phyloP scores from a whole-genome alignment of 2,329 filamentous ascomycete species.

The Xylogone sp. region DNA sequence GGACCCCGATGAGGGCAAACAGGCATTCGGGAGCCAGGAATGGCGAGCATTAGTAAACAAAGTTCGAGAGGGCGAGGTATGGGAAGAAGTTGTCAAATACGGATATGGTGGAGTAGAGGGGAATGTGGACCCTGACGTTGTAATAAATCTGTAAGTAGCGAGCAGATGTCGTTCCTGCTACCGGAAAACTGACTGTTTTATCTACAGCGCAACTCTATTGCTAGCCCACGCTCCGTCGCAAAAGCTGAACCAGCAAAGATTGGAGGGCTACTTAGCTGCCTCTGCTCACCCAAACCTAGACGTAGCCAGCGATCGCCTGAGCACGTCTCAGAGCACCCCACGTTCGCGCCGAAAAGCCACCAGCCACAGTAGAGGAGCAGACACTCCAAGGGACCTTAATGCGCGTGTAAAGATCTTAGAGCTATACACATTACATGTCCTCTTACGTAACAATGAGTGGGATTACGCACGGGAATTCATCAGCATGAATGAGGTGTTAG shows the following conservation, averaged over 20 bases:
- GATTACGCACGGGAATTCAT: slow-evolving; percentile 93
- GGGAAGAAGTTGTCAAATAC: slow-evolving; percentile 85
- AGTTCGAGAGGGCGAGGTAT: slow-evolving; percentile 85
- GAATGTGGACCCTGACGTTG: slow-evolving; percentile 90
- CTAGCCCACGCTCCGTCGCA: slow-evolving; percentile 88
- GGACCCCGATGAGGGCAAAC: slow-evolving; percentile 85
- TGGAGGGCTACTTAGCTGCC: slow-evolving; percentile 85
- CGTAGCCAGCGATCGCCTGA: slow-evolving; percentile 60
- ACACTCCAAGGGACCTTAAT: slow-evolving; percentile 80
- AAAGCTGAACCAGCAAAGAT: slow-evolving; percentile 74
- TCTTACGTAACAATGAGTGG: slow-evolving; percentile 94
- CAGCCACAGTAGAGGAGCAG: slow-evolving; percentile 57
- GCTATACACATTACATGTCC: slow-evolving; percentile 89
- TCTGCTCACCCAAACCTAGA: slow-evolving; percentile 71
- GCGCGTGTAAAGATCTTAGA: slow-evolving; percentile 89
- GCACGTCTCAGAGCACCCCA: slow-evolving; percentile 36
- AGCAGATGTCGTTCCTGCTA: slow-evolving; percentile 1
- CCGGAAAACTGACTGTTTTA: slow-evolving; percentile 16
- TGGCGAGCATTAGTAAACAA: slow-evolving; percentile 81
- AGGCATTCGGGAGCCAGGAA: slow-evolving; percentile 77
- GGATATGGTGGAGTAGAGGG: slow-evolving; percentile 88
- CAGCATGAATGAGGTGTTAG: slow-evolving; percentile 76
- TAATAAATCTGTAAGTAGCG: slow-evolving; percentile 71
- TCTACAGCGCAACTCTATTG: slow-evolving; percentile 73
- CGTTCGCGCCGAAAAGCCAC: slow-evolving; percentile 61